A percentile compares a stretch with the other conserved stretches of the same genome.
phyloP scores from a whole-genome alignment of 2,329 filamentous ascomycete species.

The Stagonosporopsis vannaccii region DNA sequence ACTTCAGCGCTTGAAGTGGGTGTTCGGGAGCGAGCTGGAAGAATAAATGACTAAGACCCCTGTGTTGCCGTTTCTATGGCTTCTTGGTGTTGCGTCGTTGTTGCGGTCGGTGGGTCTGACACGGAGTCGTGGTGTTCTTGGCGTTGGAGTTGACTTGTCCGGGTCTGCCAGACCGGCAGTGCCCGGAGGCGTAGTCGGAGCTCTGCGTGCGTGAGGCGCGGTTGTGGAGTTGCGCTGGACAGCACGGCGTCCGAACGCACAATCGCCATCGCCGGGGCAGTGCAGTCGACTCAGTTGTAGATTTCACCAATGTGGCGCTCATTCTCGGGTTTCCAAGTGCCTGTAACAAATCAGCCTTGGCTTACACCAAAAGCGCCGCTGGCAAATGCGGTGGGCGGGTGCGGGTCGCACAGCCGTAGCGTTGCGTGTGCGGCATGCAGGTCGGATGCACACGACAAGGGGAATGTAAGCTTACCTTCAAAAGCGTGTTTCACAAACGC shows the following conservation, averaged over 20 bases:
- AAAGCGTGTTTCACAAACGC: slow-evolving; percentile 98
- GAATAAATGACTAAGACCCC: slow-evolving; percentile 1
- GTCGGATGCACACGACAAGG: slow-evolving; percentile 5
- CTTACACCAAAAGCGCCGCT: too few relatives aligned
- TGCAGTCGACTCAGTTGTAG: slow-evolving; percentile 30
- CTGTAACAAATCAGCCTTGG: slow-evolving; percentile 36
- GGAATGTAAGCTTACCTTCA: slow-evolving; percentile 70
- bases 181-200: too few relatives aligned
- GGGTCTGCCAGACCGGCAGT: too few relatives aligned
- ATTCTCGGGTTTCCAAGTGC: slow-evolving; percentile 48
- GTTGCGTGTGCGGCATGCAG: slow-evolving; percentile 6
- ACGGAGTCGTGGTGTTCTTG: background rate
- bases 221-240: too few relatives aligned
- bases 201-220: too few relatives aligned
- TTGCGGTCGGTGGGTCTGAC: background rate
- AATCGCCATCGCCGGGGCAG: background rate
- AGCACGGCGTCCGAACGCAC: background rate
- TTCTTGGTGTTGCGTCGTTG: too few relatives aligned
- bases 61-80: slow-evolving; percentile 5
- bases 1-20: slow-evolving; percentile 46
- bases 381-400: too few relatives aligned
- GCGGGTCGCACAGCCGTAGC: background rate
- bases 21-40: slow-evolving; percentile 13
- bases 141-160: too few relatives aligned
- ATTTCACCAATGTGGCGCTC: slow-evolving; percentile 46